A percentile compares a stretch with the other conserved stretches of the same genome.
Conservation (phyloP, 2,329 filamentous ascomycete genomes). For the Coleophoma crateriformis region DNA sequence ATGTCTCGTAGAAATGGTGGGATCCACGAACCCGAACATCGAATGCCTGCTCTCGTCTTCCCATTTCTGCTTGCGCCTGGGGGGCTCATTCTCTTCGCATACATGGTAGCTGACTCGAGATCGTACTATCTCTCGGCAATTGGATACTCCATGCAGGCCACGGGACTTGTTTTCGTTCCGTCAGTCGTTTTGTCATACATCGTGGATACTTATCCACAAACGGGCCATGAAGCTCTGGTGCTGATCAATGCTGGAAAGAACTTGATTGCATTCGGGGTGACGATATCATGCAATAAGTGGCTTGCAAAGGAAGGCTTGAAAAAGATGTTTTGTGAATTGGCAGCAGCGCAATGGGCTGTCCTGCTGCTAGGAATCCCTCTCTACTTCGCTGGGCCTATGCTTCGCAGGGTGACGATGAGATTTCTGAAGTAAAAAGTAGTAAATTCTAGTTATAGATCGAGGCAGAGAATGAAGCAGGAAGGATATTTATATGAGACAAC, state of each 20-base stretch:
- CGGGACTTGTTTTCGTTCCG: slow-evolving; percentile 26
- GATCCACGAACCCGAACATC: slow-evolving; percentile 32
- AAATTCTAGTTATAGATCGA: not conserved
- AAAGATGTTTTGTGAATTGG: slow-evolving; percentile 31
- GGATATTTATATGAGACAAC: too few species aligned
- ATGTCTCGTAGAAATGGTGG: slow-evolving; percentile 27
- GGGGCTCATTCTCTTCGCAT: slow-evolving; percentile 28
- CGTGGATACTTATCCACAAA: slow-evolving; percentile 25
- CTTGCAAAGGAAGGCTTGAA: slow-evolving; percentile 22
- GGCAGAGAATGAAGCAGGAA: too few species aligned
- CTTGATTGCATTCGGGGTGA: slow-evolving; percentile 16
- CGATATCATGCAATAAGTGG: slow-evolving; percentile 16
- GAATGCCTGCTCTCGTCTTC: slow-evolving; percentile 30
- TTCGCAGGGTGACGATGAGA: not conserved
- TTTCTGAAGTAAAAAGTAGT: not conserved
- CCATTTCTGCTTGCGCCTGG: slow-evolving; percentile 29
- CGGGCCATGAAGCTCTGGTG: slow-evolving; percentile 27
- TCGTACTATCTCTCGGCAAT: slow-evolving; percentile 22
- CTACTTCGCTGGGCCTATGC: slow-evolving; percentile 23
- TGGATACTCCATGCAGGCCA: slow-evolving; percentile 23
- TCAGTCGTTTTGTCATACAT: slow-evolving; percentile 29
- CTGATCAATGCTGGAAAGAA: slow-evolving; percentile 28
- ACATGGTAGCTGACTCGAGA: slow-evolving; percentile 19
- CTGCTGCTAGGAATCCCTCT: slow-evolving; percentile 24
- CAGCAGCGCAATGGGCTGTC: slow-evolving; percentile 28